A percentile compares a stretch with the other conserved stretches of the same genome.
These are phyloP conservation scores for Pseudotsuga menziesii DNA, from an alignment of 75 land plant genomes.

Conservation along the genomic window DNA sequence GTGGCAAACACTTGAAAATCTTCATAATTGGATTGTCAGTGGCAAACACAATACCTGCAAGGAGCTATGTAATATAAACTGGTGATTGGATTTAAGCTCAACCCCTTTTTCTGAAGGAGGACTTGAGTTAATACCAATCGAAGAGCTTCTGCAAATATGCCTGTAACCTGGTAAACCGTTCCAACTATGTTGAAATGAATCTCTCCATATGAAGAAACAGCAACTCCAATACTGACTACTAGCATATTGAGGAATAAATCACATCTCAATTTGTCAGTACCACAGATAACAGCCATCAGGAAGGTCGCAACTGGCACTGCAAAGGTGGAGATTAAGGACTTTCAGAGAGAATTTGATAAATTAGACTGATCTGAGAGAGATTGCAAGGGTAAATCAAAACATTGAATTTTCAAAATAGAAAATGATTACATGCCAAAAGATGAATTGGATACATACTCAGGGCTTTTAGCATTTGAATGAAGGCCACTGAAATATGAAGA, in stretches of 20 bases:
- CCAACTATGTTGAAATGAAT: conserved; percentile 90
- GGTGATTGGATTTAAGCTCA: conserved; percentile 83
- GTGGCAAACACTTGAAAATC: background rate
- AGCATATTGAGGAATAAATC: conserved; percentile 90
- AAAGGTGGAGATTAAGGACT: conserved; percentile 7
- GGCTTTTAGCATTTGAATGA: conserved; percentile 98
- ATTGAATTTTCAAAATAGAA: background rate
- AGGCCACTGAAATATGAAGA: conserved; percentile 88
- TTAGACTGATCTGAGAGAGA: background rate
- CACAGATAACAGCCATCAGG: conserved; percentile 79
- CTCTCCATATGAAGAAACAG: conserved; percentile 89
- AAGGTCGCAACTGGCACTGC: conserved; percentile 98
- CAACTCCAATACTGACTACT: conserved; percentile 91
- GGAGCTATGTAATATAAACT: conserved; percentile 95
- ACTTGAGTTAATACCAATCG: conserved; percentile 93
- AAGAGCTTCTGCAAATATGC: conserved; percentile 90
- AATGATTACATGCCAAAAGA: background rate
- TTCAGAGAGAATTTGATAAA: background rate
- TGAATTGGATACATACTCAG: conserved; percentile 51
- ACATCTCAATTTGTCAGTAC: conserved; percentile 77
- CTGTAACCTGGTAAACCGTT: conserved; percentile 85
- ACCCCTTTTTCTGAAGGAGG: conserved; percentile 86
- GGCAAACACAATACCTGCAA: conserved; percentile 63
- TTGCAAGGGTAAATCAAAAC: conserved; percentile 1
- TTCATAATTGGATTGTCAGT: background rate